Percentiles rank a stretch among this genome's conserved stretches.
phyloP scores from a whole-genome alignment of 2,329 filamentous ascomycete species.

The Xylaria sp. region DNA sequence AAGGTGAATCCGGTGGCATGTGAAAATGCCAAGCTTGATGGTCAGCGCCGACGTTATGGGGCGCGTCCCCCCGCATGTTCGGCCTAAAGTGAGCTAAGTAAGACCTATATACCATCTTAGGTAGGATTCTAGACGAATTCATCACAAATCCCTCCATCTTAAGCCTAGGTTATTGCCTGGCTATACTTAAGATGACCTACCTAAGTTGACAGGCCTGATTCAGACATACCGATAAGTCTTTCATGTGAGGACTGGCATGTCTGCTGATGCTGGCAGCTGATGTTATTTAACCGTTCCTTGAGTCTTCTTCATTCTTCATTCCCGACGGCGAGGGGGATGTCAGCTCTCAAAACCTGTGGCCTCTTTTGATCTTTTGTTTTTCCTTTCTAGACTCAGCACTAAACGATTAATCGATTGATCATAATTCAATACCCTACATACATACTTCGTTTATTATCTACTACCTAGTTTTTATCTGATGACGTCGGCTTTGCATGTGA shows the following conservation, averaged over 20 bases:
- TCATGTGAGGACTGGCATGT: background rate
- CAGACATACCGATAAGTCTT: background rate
- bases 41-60: slow-evolving; percentile 19
- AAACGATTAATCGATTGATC: background rate
- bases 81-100: background rate
- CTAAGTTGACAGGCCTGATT: background rate
- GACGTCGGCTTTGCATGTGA: slow-evolving; percentile 11
- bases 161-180: slow-evolving; percentile 2
- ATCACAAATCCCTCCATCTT: background rate
- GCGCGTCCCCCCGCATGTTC: slow-evolving; percentile 9
- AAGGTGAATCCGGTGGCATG: slow-evolving; percentile 33
- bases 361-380: background rate
- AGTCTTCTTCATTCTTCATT: too few relatives aligned
- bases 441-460: background rate
- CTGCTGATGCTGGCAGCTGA: background rate
- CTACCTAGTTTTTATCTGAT: slow-evolving; percentile 4
- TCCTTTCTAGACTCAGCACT: slow-evolving; percentile 1
- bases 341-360: background rate
- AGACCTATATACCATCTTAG: background rate
- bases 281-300: background rate
- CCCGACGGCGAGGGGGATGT: background rate
- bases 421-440: background rate
- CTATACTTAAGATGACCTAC: background rate
- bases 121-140: background rate
- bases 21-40: slow-evolving; percentile 43